These are phyloP conservation scores for Astraeus odoratus DNA, from an alignment of 768 basidiomycete genomes.

Conservation along the genomic window DNA sequence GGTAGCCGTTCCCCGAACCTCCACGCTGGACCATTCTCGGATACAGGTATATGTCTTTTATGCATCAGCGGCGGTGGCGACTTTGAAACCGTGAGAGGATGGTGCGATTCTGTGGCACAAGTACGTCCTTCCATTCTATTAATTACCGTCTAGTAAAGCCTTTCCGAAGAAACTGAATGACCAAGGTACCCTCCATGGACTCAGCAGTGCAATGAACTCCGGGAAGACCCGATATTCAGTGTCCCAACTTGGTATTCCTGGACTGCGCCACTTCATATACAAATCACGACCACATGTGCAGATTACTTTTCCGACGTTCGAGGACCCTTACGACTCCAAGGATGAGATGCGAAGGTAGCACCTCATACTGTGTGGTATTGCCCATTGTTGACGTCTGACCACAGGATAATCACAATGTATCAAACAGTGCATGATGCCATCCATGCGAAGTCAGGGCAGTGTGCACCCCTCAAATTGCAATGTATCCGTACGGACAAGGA, in stretches of 20 bases:
- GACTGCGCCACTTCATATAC: constrained; percentile 91
- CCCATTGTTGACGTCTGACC: constrained; percentile 3
- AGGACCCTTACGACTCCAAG: constrained; percentile 69
- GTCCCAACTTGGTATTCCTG: constrained; percentile 78
- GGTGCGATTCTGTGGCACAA: constrained; percentile 62
- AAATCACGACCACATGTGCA: constrained; percentile 89
- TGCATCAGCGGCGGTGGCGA: constrained; percentile 79
- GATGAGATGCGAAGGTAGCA: constrained; percentile 63
- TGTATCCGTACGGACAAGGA: constrained; percentile 83
- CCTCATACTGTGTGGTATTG: constrained; percentile 6
- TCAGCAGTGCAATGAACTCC: constrained; percentile 40
- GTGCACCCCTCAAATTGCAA: constrained; percentile 74
- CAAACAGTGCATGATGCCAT: constrained; percentile 84
- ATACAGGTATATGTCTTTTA: constrained; percentile 54
- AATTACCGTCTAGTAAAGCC: neutral
- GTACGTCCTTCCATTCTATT: constrained; percentile 29
- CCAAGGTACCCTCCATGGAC: constrained; percentile 49
- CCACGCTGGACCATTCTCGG: constrained; percentile 16
- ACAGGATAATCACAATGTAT: constrained; percentile 79
- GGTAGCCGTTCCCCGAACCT: constrained; percentile 1
- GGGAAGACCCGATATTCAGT: constrained; percentile 59
- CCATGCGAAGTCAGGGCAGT: constrained; percentile 84
- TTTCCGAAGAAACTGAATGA: constrained; percentile 51
- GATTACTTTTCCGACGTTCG: constrained; percentile 78
- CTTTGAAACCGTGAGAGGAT: constrained; percentile 74